Evolutionary conservation across 352 stramenopile species (phyloP), one percentile per base, ranked within the genome.

Genomic region (Bremia lactucae): DNA sequence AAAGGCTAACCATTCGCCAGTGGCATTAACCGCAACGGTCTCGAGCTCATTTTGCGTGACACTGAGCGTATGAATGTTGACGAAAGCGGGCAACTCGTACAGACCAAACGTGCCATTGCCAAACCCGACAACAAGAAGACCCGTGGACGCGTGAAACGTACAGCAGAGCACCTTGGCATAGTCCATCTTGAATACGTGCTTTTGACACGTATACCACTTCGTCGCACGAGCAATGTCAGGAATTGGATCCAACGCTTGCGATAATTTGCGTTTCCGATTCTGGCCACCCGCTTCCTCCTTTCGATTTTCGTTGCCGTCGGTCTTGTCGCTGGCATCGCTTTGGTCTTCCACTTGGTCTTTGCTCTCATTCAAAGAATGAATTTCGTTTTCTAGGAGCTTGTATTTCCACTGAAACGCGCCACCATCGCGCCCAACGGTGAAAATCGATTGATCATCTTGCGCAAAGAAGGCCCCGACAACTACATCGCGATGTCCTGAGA

Each of bases 1-100:
- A 44, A 99, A 95, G 9, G 95, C 96, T 34, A 99, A 71, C 96
- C 97, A 99, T 47, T 99, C 96, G 8, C 96, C 96, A 2, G 86
- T 93, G 20, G 71, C 59, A 56, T 98, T 98, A 20, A 99, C 92
- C 16, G 89, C 80, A 15, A 97, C 95, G 1, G 90, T 94, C 49
- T 81, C 79, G 48, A 97, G 70, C 38, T 87, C 66, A 47, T 93
- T 88, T 51, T 94, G 76, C 38, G 79, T 87, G 55, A 96, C 81
- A 53, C 81, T 95, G 7, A 96, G 60, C n/a, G 94, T 97, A 71
- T 98, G 95, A 52, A 99, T 96, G 57, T 98, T 97, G 35, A 90
- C 84, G 45, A 97, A 87, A 3, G 78, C 79, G 2, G 95, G 95
- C 42, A 98, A 72, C 42, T 98, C 89, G 68, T 99, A 99, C 16